Evolutionary conservation across 805 yeast species (phyloP).

Genomic region (Candida sphagnicola): DNA sequence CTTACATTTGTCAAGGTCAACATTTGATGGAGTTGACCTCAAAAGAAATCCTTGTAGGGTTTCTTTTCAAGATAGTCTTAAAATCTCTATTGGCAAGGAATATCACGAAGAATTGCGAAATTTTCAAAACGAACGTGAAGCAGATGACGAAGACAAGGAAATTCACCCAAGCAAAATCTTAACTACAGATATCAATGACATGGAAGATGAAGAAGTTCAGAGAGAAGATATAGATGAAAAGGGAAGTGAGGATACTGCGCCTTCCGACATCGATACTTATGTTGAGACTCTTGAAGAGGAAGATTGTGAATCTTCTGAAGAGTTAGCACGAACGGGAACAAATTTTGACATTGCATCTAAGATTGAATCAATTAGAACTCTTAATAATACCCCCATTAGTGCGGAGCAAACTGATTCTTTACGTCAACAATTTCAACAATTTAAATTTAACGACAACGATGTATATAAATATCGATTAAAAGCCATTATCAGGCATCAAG

Average conservation of each 20-base stretch:
- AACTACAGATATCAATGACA: conserved; percentile 27
- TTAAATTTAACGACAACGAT: conserved; percentile 39
- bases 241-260: conserved; percentile 28
- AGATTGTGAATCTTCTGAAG: conserved; percentile 17
- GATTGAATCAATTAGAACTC: conserved; percentile 9
- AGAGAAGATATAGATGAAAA: conserved; percentile 35
- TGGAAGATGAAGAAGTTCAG: conserved; percentile 31
- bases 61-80: conserved; percentile 51
- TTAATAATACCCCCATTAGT: conserved; percentile 34
- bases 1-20: conserved; percentile 83
- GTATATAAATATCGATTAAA: conserved; percentile 52
- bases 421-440: conserved; percentile 31
- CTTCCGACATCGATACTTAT: conserved; percentile 10
- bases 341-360: conserved; percentile 5
- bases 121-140: conserved; percentile 23
- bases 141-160: conserved; percentile 7
- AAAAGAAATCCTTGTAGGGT: conserved; percentile 76
- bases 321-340: conserved; percentile 3
- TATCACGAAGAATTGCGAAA: conserved; percentile 33
- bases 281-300: conserved; percentile 12
- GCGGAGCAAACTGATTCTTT: conserved; percentile 34
- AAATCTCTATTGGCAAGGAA: conserved; percentile 46
- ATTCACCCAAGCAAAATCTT: conserved; percentile 17
- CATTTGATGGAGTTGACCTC: conserved; percentile 62
- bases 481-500: conserved; percentile 80